These are phyloP conservation scores for Aethionema arabicum DNA, from an alignment of 345 rosid genomes.

Conservation along the genomic window DNA sequence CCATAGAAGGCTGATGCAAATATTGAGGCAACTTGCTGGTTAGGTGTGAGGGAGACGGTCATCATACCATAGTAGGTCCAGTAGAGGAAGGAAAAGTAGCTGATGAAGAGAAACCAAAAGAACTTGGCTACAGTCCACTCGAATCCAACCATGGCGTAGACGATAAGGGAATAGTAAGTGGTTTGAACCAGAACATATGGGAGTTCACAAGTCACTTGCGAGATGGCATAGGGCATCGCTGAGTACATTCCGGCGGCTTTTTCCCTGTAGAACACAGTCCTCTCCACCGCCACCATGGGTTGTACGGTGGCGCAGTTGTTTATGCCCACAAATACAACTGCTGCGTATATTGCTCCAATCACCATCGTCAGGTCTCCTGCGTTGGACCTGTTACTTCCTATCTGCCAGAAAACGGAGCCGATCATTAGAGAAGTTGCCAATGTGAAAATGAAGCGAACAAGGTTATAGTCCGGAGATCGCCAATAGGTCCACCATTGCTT, in stretches of 20 bases:
- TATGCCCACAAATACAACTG: slow-evolving; percentile 56
- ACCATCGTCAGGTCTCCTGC: slow-evolving; percentile 53
- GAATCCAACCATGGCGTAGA: slow-evolving; percentile 73
- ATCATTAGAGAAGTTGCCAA: slow-evolving; percentile 50
- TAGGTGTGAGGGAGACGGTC: slow-evolving; percentile 84
- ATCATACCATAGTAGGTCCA: slow-evolving; percentile 95
- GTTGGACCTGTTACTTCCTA: slow-evolving; percentile 48
- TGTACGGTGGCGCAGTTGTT: slow-evolving; percentile 74
- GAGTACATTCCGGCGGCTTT: slow-evolving; percentile 77
- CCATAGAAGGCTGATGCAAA: slow-evolving; percentile 72
- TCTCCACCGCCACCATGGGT: slow-evolving; percentile 65
- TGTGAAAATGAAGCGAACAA: slow-evolving; percentile 55
- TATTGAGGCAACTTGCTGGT: slow-evolving; percentile 78
- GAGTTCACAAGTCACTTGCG: slow-evolving; percentile 60
- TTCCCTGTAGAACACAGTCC: slow-evolving; percentile 70
- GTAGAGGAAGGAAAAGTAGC: slow-evolving; percentile 82
- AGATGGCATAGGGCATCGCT: slow-evolving; percentile 64
- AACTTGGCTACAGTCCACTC: slow-evolving; percentile 71
- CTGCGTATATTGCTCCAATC: slow-evolving; percentile 66
- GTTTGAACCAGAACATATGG: slow-evolving; percentile 74
- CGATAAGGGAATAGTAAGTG: slow-evolving; percentile 58
- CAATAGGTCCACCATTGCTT: slow-evolving; percentile 77
- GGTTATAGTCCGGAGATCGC: slow-evolving; percentile 74
- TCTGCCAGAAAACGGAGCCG: slow-evolving; percentile 62
- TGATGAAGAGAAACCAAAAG: slow-evolving; percentile 75